These are phyloP conservation scores for Phaeosphaeriaceae sp. DNA, from an alignment of 2,329 filamentous ascomycete genomes.

Conservation along the genomic window DNA sequence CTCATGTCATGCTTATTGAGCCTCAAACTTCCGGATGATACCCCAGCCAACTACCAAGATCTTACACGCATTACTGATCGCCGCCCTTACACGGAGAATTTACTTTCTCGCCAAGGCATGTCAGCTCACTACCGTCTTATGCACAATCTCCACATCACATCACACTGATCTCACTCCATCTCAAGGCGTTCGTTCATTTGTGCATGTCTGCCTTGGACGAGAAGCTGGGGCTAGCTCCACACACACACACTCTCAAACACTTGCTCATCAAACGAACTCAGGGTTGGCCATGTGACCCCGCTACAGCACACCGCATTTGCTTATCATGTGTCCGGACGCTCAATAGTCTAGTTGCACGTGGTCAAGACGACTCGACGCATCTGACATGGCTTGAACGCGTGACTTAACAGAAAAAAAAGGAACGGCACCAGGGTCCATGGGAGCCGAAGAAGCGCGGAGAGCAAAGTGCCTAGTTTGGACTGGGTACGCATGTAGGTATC, in stretches of 20 bases:
- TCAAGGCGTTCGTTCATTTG: neutral
- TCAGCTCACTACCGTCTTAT: neutral
- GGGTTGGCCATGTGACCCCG: neutral
- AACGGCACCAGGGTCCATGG: neutral
- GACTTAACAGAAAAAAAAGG: neutral
- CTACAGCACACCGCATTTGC: neutral
- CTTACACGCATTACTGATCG: neutral
- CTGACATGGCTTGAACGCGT: neutral
- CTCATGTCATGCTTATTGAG: conserved; percentile 3
- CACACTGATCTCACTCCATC: neutral
- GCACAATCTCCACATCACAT: neutral
- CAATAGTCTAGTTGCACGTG: neutral
- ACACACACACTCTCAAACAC: neutral
- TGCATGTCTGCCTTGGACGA: neutral
- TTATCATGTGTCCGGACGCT: neutral
- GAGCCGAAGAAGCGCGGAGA: neutral
- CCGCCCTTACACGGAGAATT: neutral
- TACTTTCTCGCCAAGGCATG: neutral
- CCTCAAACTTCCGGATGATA: conserved; percentile 1
- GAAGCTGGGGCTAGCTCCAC: neutral
- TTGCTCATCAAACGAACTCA: neutral
- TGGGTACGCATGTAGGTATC: too few relatives aligned
- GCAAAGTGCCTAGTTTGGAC: neutral
- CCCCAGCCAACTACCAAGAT: neutral
- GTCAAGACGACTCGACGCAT: neutral